Percentiles rank a stretch among this genome's conserved stretches.
Evolutionary conservation across 257 asterid species (phyloP).

Genomic region (Galeopsis tetrahit): DNA sequence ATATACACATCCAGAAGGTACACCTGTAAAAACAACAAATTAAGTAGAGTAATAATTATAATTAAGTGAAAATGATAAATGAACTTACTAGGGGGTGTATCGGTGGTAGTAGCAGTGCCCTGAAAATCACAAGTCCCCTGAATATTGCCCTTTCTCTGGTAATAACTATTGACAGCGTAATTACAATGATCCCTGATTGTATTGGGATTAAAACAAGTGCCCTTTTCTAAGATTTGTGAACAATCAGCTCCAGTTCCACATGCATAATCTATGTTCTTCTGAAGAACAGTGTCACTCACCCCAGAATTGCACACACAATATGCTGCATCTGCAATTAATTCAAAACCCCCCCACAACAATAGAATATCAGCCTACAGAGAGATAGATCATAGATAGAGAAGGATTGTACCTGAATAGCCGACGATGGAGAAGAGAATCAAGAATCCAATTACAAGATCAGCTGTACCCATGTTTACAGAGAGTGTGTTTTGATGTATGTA

Average conservation of each 20-base stretch:
- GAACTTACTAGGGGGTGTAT: slow-evolving; percentile 55
- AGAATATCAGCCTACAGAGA: slow-evolving; percentile 9
- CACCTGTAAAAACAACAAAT: slow-evolving; percentile 41
- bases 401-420: slow-evolving; percentile 48
- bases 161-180: slow-evolving; percentile 89
- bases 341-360: not conserved
- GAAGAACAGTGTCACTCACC: slow-evolving; percentile 42
- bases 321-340: slow-evolving; percentile 51
- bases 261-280: slow-evolving; percentile 83
- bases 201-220: slow-evolving; percentile 75
- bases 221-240: slow-evolving; percentile 58
- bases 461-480: slow-evolving; percentile 50
- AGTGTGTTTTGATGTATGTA: no score
- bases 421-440: slow-evolving; percentile 54
- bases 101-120: slow-evolving; percentile 54
- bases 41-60: not conserved
- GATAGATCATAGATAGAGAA: not conserved
- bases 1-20: slow-evolving; percentile 57
- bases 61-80: not conserved
- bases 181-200: slow-evolving; percentile 81
- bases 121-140: slow-evolving; percentile 70
- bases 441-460: slow-evolving; percentile 41
- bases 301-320: slow-evolving; percentile 75
- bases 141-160: slow-evolving; percentile 55
- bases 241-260: slow-evolving; percentile 91